Evolutionary conservation across 164 flowering plant genomes (phyloP).

Genomic region (Berberis vulgaris): DNA sequence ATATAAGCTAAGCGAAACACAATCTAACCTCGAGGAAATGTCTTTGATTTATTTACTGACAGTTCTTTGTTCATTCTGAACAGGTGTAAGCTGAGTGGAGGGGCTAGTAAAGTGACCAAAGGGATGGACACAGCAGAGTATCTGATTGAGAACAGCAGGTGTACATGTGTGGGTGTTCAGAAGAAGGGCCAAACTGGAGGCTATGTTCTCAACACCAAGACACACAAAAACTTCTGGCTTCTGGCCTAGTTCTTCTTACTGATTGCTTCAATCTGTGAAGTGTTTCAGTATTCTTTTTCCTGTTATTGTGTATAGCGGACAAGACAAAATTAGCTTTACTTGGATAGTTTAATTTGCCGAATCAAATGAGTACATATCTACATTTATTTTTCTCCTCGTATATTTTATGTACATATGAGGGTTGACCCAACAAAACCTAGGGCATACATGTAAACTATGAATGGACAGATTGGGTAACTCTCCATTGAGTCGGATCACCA

Average conservation of each 20-base stretch:
- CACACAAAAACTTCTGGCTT: conserved; percentile 65
- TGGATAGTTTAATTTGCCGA: no score
- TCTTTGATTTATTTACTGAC: not conserved
- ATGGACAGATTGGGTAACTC: no score
- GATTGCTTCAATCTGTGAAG: no score
- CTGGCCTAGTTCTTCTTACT: conserved; percentile 28
- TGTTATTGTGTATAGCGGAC: no score
- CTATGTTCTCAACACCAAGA: conserved; percentile 59
- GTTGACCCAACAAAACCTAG: no score
- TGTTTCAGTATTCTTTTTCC: no score
- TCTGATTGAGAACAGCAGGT: conserved; percentile 60
- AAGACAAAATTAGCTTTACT: no score
- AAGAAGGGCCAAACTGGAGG: conserved; percentile 65
- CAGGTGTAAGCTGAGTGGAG: conserved; percentile 27
- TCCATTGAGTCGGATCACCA: no score
- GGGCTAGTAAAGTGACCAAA: conserved; percentile 12
- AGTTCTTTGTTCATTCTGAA: not conserved
- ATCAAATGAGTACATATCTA: no score
- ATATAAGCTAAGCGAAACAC: not conserved
- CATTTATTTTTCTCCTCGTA: no score
- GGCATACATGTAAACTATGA: no score
- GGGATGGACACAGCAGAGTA: conserved; percentile 55
- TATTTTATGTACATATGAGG: no score
- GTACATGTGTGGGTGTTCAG: conserved; percentile 69
- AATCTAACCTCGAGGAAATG: not conserved